Evolutionary conservation across 164 flowering plant species (phyloP), one percentile per base, ranked within the genome.

Genomic region (Hamamelis virginiana): DNA sequence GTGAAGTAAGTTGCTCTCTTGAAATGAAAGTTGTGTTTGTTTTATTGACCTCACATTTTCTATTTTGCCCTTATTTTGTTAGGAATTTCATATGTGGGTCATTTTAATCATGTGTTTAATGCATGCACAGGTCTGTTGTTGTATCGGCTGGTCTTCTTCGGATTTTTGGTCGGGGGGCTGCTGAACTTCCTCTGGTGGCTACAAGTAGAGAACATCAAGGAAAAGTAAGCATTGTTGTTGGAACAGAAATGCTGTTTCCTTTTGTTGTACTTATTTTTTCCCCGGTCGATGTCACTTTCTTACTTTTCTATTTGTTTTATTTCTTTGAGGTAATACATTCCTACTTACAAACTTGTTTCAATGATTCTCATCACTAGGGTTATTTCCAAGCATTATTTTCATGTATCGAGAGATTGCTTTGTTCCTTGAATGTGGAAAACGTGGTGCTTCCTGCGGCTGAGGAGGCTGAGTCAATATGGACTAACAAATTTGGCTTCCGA

Each of bases 141-240:
- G 97, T 89, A 66, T 95, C 97, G 9, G 97, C 94, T 75, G 95
- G 93, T 65, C 85, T 95, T 69, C 82, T 95, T 18, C 78, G 99
- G 76, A 73, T 95, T n/a, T 92, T 95, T 80, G 94, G 94, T 16
- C 78, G 67, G 59, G 91, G 85, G 76, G 92, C 86, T 74, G 99
- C 97, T 27, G 99, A 95, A 76, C 93, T 95, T 72, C 99, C 99
- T 69, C 51, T 95, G 53, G 97, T 91, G 22, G 99, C 99, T 62
- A 95, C 99, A 47, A 74, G 83, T 67, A 85, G 84, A 79, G 81
- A 80, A 71, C 76, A 80, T 78, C 97, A 87, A 77, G 97, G 97
- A 77, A 89, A 91, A 72, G 98, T 92, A 84, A 73, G 82, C n/a
- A 43, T 22, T 69, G 48, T 22, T 6, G 13, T 59, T 46, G 68